These are phyloP conservation scores for Acer saccharum DNA, from an alignment of 345 rosid genomes.

Conservation along the genomic window DNA sequence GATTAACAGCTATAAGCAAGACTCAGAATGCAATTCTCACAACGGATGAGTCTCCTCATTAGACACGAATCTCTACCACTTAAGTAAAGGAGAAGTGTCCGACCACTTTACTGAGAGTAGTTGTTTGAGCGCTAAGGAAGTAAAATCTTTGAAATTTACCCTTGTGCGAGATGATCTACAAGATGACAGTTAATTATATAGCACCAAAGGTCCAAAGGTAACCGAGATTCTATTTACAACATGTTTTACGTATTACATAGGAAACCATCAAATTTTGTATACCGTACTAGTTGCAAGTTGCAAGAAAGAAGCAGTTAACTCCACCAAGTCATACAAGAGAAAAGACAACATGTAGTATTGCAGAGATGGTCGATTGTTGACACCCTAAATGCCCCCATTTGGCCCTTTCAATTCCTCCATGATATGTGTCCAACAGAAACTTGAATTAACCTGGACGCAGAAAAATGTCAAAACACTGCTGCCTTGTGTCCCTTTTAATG, in stretches of 20 bases:
- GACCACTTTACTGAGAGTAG: no score
- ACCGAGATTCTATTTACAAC: background rate
- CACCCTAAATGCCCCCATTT: background rate
- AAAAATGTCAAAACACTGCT: constrained; percentile 1
- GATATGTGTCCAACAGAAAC: background rate
- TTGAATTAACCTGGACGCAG: background rate
- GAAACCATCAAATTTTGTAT: background rate
- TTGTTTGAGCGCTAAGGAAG: background rate
- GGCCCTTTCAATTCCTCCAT: background rate
- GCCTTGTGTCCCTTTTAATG: background rate
- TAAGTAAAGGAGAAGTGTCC: no score
- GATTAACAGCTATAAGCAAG: no score
- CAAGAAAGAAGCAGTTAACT: background rate
- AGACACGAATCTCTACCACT: no score
- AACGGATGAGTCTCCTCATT: no score
- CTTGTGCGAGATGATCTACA: background rate
- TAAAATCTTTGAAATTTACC: background rate
- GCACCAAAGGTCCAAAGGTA: background rate
- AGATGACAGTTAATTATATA: background rate
- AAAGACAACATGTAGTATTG: constrained; percentile 21
- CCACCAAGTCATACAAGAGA: constrained; percentile 24
- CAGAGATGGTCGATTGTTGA: constrained; percentile 4
- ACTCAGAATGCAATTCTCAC: no score
- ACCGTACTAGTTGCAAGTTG: constrained; percentile 16
- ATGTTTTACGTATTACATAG: background rate